These are phyloP conservation scores for Flaveria floridana DNA, from an alignment of 140 eudicot species.

Conservation along the genomic window DNA sequence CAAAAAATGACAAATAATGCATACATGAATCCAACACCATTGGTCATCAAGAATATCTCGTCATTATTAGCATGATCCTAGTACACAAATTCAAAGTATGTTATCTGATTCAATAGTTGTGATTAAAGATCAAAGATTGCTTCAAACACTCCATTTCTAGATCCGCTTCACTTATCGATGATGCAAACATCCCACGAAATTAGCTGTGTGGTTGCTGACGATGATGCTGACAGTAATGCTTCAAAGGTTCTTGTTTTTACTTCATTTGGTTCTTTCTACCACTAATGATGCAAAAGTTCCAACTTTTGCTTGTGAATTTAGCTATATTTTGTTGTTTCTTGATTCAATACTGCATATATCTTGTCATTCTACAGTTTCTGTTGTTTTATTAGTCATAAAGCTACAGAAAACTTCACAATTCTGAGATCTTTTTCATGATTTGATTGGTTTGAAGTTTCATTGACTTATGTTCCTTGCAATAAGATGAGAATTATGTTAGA, in stretches of 20 bases:
- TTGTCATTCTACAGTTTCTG: constrained; percentile 1
- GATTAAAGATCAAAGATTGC: constrained; percentile 6
- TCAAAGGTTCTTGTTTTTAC: constrained; percentile 31
- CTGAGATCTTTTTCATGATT: constrained; percentile 8
- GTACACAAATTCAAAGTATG: neutral
- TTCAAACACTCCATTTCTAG: neutral
- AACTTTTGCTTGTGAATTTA: constrained; percentile 14
- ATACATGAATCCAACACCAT: constrained; percentile 10
- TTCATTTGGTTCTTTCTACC: constrained; percentile 15
- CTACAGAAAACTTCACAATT: neutral
- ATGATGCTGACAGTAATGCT: constrained; percentile 19
- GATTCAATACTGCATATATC: constrained; percentile 5
- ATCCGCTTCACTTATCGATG: constrained; percentile 18
- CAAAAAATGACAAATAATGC: constrained; percentile 10
- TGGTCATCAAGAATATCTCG: neutral
- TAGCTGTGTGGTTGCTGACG: constrained; percentile 20
- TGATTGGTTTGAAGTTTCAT: constrained; percentile 1
- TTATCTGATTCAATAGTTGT: neutral
- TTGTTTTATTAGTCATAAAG: neutral
- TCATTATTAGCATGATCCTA: neutral
- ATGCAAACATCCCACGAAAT: constrained; percentile 42
- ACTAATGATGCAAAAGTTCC: neutral
- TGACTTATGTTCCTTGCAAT: neutral
- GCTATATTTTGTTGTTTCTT: constrained; percentile 20
- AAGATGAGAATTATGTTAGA: constrained; percentile 10